Evolutionary conservation across 129 eudicot genomes (phyloP).

Genomic region (Smallanthus sonchifolius): DNA sequence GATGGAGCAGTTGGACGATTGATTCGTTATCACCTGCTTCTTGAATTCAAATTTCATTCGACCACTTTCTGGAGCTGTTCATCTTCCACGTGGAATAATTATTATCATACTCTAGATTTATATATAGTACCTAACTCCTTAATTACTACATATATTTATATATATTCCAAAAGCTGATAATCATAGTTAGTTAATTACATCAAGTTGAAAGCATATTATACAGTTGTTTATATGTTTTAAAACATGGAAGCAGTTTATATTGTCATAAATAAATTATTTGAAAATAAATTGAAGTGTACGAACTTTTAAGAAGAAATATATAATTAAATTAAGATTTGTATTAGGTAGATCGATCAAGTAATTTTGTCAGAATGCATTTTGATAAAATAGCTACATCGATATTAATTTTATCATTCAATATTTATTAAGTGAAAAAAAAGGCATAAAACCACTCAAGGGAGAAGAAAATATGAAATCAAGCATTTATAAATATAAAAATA

Average conservation of each 20-base stretch:
- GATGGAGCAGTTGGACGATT: conserved; percentile 15
- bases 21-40: conserved; percentile 9
- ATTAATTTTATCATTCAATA: too few species aligned
- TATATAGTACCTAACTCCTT: too few species aligned
- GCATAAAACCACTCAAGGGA: neutral
- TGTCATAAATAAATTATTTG: too few species aligned
- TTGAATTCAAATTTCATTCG: neutral
- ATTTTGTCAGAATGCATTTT: neutral
- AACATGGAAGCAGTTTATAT: too few species aligned
- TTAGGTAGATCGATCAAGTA: neutral
- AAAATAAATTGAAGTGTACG: too few species aligned
- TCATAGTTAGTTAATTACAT: too few species aligned
- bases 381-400: neutral
- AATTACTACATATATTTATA: too few species aligned
- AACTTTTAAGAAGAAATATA: too few species aligned
- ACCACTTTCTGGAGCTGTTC: neutral
- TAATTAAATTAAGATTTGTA: too few species aligned
- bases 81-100: neutral
- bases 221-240: too few species aligned
- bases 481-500: conserved; percentile 3
- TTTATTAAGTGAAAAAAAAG: neutral
- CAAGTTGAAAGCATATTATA: too few species aligned
- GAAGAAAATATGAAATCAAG: conserved; percentile 8
- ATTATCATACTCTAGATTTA: neutral
- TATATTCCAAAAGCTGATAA: too few species aligned